Base-by-base conservation (phyloP, 2,329 filamentous ascomycete genomes). In the Sodiomyces alkalinus region DNA sequence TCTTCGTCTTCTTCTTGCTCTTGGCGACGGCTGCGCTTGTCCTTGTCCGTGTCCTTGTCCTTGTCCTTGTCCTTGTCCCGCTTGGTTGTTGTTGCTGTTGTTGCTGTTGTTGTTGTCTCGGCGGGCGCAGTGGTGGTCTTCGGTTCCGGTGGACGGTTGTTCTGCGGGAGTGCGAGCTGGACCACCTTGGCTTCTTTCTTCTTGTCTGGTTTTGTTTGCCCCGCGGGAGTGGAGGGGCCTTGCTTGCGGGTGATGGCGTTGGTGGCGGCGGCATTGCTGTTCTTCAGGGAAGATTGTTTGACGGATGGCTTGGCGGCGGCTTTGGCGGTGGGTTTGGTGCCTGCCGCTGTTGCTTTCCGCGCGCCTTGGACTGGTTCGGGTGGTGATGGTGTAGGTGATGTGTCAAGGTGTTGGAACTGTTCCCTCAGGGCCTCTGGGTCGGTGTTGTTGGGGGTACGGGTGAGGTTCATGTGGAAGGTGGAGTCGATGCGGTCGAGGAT, bases 381-480 rank as follows among this genome's bases (percentile, higher is more conserved):
- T 7, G 38, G 15, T 26, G 45, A 47, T 23, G 39, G 33, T n/a
- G 38, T 18, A 10, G 20, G 13, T 10, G 19, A 34, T 21, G 41
- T 50, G 15, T 62, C 59, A 20, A 90, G 62, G 34, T 81, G 80
- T 7, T 72, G 62, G 45, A 81, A 74, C 43, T 76, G 64, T 27
- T 71, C 64, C 26, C 69, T 64, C 22, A 92, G 60, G 42, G 65
- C 70, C 17, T 68, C 66, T 29, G 64, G 53, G 39, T 81, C 70
- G 30, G 62, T 57, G 42, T 77, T 75, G 38, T 63, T 68, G 3
- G 78, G 80, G 10, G 73, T 73, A 31, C 66, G 71, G 29, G 69
- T 73, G 30, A 93, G 56, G 50, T 93, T 94, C 76, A 93, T 86
- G 44, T 82, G 76, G 53, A 92, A 79, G 21, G 75, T 74, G n/a